Evolutionary conservation across 2,329 filamentous ascomycete genomes (phyloP), one percentile per base, ranked within the genome.

Genomic region (Fusarium albosuccineum): DNA sequence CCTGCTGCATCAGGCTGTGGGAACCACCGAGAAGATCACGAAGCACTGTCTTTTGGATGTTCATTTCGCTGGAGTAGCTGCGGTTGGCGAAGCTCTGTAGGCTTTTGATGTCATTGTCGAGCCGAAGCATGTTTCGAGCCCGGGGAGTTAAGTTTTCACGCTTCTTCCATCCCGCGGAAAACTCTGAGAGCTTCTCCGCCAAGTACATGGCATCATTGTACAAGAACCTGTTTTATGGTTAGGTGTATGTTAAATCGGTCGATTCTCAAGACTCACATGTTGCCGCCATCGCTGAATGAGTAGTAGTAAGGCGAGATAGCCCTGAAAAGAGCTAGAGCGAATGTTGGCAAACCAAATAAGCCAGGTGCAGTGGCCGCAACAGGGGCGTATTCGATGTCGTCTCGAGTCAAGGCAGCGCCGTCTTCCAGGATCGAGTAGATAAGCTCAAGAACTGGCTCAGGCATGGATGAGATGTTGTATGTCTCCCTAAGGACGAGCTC

Each of bases 391-490:
- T 85, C 81, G 37, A 73, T 79, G 82, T 82, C 79, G 76, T 67
- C 86, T 78, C 40, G 83, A 74, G 87, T 87, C 46, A 95, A 80
- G 1, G 82, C 83, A 9, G 87, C 86, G 2, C 84, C 89, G 67
- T 92, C 89, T 62, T 90, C 86, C 64, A 87, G 76, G 29, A 90
- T 84, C 11, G 82, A 74, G 22, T 83, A 81, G 53, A 95, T 88
- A 29, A 92, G 84, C 16, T 87, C 83, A 17, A 94, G 83, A 11
- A 98, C 89, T 5, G 90, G 87, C 63, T 93, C 90, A 1, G 96
- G 95, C 76, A 97, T 91, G 3, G 92, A 91, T 0, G 95, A 97
- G 52, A 97, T 92, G 60, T 90, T 92, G 77, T 97, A 99, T 2
- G 87, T 92, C 79, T 99, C 96, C 64, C 86, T 91, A 44, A 98